phyloP scores from a whole-genome alignment of 805 yeast species.

The Ogataea sp. region DNA sequence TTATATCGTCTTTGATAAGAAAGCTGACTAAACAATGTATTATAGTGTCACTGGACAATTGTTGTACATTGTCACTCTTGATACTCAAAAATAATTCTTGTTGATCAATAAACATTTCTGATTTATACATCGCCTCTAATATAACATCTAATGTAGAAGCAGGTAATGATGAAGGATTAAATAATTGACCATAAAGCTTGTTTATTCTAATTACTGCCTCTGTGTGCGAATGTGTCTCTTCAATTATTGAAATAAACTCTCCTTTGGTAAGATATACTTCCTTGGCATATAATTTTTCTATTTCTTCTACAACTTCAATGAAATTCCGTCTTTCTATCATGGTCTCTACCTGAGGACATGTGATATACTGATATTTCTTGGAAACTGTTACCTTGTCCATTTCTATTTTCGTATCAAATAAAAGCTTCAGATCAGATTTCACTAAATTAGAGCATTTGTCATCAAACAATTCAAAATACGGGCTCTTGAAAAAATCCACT shows the following conservation, averaged over 20 bases:
- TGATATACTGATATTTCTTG: neutral
- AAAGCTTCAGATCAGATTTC: neutral
- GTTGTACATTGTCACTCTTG: too few species aligned
- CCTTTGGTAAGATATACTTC: neutral
- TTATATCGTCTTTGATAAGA: too few species aligned
- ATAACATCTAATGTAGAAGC: too few species aligned
- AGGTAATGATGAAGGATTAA: too few species aligned
- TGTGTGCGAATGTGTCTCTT: neutral
- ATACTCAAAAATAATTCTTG: too few species aligned
- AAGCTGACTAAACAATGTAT: too few species aligned
- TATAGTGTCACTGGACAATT: too few species aligned
- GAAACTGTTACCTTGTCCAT: neutral
- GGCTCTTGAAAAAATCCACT: too few species aligned
- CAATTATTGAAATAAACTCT: neutral
- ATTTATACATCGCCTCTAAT: too few species aligned
- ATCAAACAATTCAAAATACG: too few species aligned
- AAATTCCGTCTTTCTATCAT: neutral
- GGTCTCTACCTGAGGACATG: neutral
- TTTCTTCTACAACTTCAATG: neutral
- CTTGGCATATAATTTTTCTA: neutral
- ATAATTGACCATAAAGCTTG: neutral
- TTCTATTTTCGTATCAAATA: neutral
- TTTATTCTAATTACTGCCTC: neutral
- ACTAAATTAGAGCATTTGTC: neutral
- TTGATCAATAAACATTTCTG: too few species aligned